These are phyloP conservation scores for Ramalina intermedia DNA, from an alignment of 495 filamentous ascomycete species.

Conservation along the genomic window DNA sequence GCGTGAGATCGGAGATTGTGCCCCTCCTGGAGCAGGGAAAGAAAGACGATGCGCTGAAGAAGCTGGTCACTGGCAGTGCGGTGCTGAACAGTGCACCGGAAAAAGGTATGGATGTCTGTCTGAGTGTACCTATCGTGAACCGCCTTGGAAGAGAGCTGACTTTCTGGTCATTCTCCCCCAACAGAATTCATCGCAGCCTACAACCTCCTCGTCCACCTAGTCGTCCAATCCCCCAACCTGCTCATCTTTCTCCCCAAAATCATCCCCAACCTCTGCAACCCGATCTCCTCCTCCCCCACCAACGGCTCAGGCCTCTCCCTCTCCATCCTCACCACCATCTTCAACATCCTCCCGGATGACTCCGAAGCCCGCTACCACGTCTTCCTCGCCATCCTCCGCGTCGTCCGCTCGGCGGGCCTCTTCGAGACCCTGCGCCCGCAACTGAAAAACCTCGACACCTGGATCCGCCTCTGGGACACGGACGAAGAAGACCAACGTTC, in stretches of 20 bases:
- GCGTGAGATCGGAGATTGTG: constrained; percentile 52
- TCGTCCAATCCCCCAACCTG: constrained; percentile 66
- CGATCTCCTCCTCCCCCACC: constrained; percentile 67
- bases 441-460: constrained; percentile 61
- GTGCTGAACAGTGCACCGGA: constrained; percentile 72
- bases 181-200: constrained; percentile 83
- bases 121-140: background rate
- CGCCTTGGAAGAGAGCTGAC: background rate
- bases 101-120: constrained; percentile 41
- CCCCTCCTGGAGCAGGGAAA: constrained; percentile 57
- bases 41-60: constrained; percentile 77
- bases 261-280: constrained; percentile 67
- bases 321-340: constrained; percentile 81
- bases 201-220: constrained; percentile 88
- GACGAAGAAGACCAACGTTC: constrained; percentile 69
- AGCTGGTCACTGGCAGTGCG: constrained; percentile 60
- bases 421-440: constrained; percentile 72
- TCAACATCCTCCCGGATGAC: constrained; percentile 72
- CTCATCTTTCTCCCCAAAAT: constrained; percentile 75
- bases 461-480: constrained; percentile 73
- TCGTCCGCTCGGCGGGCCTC: constrained; percentile 57
- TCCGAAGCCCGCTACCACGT: constrained; percentile 79
- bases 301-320: constrained; percentile 77
- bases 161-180: background rate
- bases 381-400: constrained; percentile 65